phyloP scores from a whole-genome alignment of 2,329 filamentous ascomycete genomes.

The Cladophialophora immunda region DNA sequence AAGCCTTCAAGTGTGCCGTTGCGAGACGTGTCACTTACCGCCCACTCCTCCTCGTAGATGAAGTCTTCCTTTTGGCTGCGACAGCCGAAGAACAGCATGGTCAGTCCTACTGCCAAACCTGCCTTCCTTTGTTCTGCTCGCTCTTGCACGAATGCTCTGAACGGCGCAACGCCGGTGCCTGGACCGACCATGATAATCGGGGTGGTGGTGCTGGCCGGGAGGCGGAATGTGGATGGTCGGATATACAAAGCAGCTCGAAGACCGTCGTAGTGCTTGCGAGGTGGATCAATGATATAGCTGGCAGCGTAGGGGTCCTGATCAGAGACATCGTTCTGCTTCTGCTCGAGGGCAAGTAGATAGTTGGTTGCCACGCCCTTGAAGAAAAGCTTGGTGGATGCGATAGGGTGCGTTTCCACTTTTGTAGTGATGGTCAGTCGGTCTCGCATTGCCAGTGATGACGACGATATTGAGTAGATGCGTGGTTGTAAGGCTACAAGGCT shows the following conservation, averaged over 20 bases:
- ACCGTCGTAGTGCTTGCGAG: background rate
- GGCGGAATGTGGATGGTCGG: conserved; percentile 98
- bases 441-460: conserved; percentile 90
- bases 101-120: conserved; percentile 49
- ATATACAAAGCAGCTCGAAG: conserved; percentile 91
- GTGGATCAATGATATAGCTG: background rate
- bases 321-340: background rate
- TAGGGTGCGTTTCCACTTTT: conserved; percentile 79
- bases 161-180: conserved; percentile 81
- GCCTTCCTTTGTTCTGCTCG: conserved; percentile 45
- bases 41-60: conserved; percentile 44
- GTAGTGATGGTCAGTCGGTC: conserved; percentile 95
- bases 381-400: conserved; percentile 77
- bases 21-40: background rate
- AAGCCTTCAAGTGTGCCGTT: background rate
- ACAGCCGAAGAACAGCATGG: conserved; percentile 56
- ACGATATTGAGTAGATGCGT: conserved; percentile 99
- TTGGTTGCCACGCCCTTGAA: conserved; percentile 98
- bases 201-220: conserved; percentile 91
- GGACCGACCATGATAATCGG: conserved; percentile 96
- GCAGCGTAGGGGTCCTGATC: background rate
- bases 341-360: conserved; percentile 76
- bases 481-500: conserved; percentile 93
- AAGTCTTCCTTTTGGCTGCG: conserved; percentile 49
- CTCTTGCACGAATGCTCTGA: conserved; percentile 36